These are phyloP conservation scores for Arabis alpina DNA, from an alignment of 345 rosid species.

Conservation along the genomic window DNA sequence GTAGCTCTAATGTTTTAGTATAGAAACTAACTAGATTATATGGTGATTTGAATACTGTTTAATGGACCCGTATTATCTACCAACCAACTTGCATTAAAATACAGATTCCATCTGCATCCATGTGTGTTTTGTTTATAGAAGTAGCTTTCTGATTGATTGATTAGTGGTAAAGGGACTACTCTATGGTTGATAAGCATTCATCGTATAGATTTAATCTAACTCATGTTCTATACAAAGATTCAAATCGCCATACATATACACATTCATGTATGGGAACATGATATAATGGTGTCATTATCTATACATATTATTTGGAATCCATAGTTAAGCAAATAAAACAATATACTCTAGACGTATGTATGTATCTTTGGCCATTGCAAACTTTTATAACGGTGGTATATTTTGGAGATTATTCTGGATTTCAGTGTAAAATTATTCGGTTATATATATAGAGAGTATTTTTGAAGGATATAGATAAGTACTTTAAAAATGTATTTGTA, in stretches of 20 bases:
- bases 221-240: background rate
- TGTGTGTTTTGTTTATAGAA: slow-evolving; percentile 1
- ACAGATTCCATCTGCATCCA: slow-evolving; percentile 20
- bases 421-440: background rate
- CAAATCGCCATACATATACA: background rate
- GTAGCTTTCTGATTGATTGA: background rate
- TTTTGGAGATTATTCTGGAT: background rate
- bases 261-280: background rate
- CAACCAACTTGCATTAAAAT: slow-evolving; percentile 37
- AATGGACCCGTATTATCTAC: slow-evolving; percentile 35
- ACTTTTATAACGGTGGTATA: background rate
- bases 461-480: background rate
- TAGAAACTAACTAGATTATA: slow-evolving; percentile 32
- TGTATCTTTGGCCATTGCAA: too few relatives aligned
- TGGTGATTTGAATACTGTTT: slow-evolving; percentile 33
- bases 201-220: slow-evolving; percentile 1
- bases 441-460: background rate
- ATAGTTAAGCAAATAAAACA: background rate
- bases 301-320: background rate
- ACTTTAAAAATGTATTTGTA: background rate
- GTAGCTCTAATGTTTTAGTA: slow-evolving; percentile 10
- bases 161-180: background rate
- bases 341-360: background rate
- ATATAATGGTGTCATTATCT: background rate
- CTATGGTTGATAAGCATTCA: slow-evolving; percentile 3